Base-by-base conservation (phyloP, 306 rosid species). In the Benincasa hispida region DNA sequence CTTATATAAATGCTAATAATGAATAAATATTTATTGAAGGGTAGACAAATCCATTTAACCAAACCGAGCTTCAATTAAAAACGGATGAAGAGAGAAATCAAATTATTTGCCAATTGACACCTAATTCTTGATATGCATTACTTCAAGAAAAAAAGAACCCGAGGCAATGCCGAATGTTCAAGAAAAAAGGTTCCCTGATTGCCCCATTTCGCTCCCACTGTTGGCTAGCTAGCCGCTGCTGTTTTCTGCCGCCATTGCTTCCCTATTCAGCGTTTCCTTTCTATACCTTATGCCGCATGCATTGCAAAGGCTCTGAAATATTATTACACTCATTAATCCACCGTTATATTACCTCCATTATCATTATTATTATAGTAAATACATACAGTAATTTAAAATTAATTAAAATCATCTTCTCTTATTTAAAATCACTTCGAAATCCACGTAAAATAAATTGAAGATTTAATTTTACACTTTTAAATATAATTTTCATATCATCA, bases 241-340 rank as follows among this genome's bases (percentile, higher is more conserved):
- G 72, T 34, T 65, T 10, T 65, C 72, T 19, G 48, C 70, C 7
- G 25, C 47, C 70, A 19, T 18, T 10, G 70, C 45, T 34, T 63
- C 70, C 17, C 4, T 10, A 11, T 65, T 65, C 72, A 65, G 1
- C 17, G 8, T 8, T 1, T 65, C 72, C 27, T 65, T 65, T 19
- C 72, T 65, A 10, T 65, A 65, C 72, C 72, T 65, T 34, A 65
- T 65, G 48, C 72, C 72, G 28, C 72, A 65, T 1, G 72, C 72
- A 34, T 65, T 65, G 72, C 72, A 65, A 18, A 65, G 72, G 48
- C 72, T 65, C 72, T 63, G 72, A 21, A 62, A 18, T 13, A 59
- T 27, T 24, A 22, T 27, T 14, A 28, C 37, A 2, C 66, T 59
- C 0, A 27, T 25, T 60, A 28, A 60, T 58, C 7, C 34, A 24